phyloP scores from a whole-genome alignment of 1,139 yeast genomes.

The Suhomyces ambrosiae region DNA sequence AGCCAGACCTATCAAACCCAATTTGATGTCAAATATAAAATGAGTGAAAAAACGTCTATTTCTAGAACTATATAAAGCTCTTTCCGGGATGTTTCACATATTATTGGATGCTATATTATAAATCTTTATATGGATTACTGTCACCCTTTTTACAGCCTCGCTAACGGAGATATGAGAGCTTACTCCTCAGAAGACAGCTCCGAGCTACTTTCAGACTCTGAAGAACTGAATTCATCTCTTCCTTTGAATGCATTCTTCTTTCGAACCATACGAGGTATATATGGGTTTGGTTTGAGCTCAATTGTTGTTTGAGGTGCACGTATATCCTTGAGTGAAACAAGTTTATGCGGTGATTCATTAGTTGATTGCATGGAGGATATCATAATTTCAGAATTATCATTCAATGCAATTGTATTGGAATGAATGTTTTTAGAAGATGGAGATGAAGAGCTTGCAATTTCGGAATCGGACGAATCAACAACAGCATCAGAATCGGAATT shows the following conservation, averaged over 20 bases:
- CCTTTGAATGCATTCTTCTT: constrained; percentile 5
- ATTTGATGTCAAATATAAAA: no score
- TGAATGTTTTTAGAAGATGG: no score
- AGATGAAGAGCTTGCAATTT: no score
- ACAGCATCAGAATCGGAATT: constrained; percentile 1
- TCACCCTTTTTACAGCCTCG: constrained; percentile 1
- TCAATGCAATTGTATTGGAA: no score
- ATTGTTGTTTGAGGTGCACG: constrained; percentile 7
- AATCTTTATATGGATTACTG: no score
- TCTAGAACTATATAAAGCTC: no score
- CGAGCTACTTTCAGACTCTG: constrained; percentile 4
- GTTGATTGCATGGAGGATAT: neutral
- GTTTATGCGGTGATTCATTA: neutral
- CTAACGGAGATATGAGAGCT: no score
- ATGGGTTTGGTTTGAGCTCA: neutral
- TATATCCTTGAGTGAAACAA: constrained; percentile 2
- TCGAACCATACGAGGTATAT: neutral
- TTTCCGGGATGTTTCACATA: no score
- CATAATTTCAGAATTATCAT: neutral
- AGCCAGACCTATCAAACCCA: no score
- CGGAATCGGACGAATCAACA: neutral
- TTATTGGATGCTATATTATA: no score
- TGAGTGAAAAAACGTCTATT: no score
- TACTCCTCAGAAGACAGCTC: constrained; percentile 2
- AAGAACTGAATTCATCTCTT: constrained; percentile 10